Evolutionary conservation across 495 filamentous ascomycete species (phyloP), one percentile per base, ranked within the genome.

Genomic region (Hyaloscypha variabilis): DNA sequence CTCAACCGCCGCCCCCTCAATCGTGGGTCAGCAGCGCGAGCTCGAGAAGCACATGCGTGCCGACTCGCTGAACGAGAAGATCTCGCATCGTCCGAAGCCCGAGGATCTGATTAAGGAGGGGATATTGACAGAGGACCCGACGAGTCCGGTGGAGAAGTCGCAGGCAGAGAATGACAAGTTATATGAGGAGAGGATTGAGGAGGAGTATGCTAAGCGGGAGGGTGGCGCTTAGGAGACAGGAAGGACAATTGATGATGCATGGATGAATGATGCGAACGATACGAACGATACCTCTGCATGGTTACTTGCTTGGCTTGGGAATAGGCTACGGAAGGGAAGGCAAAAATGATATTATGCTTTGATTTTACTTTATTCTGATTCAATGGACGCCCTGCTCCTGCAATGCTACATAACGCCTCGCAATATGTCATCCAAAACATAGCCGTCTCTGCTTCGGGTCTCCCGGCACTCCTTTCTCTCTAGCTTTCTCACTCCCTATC

Each of bases 1-100:
- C 66, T 88, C 90, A 8, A 85, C 69, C n/a, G 88, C 85, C 49
- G 91, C 92, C 0, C 92, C 93, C 0, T 82, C 87, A 0, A 76
- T 97, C 42, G 88, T 89, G 68, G 91, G 88, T 36, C 82, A 92
- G 63, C 91, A 93, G 78, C 87, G 82, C 62, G 90, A 95, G 76
- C 85, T 97, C 58, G 88, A 91, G 75, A 90, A 85, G 70, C 87
- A 93, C 72, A 96, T 97, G 93, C 86, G 90, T 23, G 88, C 86
- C 57, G 90, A 97, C 73, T 89, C 83, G 34, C 78, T 97, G 42
- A 93, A 97, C 75, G 90, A 93, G 70, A 91, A 91, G 74, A 85
- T 97, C 63, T 81, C 88, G 72, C 82, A 88, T 62, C 83, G 93
- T 8, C 93, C 93, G 2, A 80, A 87, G 28, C 88, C 90, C 5